Percentiles rank a stretch among this genome's conserved stretches.
Evolutionary conservation across 139 green algal species (phyloP).

Genomic region (Microglena sp.): DNA sequence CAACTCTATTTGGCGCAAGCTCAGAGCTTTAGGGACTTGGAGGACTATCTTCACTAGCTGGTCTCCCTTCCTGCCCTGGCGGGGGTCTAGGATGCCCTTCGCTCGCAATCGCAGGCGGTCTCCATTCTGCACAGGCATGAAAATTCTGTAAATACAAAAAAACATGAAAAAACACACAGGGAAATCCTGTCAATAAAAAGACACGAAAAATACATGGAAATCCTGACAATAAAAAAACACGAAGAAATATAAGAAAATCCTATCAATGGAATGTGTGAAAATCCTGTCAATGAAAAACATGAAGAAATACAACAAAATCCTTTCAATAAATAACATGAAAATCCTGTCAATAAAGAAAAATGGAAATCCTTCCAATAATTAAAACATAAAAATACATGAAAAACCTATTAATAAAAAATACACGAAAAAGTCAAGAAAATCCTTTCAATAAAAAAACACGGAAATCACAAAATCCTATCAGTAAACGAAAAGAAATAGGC

Average conservation of each 20-base stretch:
- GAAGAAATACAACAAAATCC: too few relatives aligned
- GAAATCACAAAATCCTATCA: too few relatives aligned
- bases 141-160: neutral
- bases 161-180: neutral
- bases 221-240: neutral
- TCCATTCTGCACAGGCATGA: conserved; percentile 33
- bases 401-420: too few relatives aligned
- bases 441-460: too few relatives aligned
- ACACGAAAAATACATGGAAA: neutral
- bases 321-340: too few relatives aligned
- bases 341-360: too few relatives aligned
- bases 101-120: conserved; percentile 56
- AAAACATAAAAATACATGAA: too few relatives aligned
- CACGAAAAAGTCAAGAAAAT: too few relatives aligned
- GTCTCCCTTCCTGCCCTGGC: conserved; percentile 33
- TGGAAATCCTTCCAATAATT: too few relatives aligned
- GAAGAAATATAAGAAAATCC: conserved; percentile 3
- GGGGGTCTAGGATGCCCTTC: conserved; percentile 38
- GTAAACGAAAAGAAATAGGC: too few relatives aligned
- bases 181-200: neutral
- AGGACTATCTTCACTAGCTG: conserved; percentile 47
- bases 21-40: neutral
- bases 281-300: too few relatives aligned
- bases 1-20: neutral
- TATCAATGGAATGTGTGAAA: too few relatives aligned